These are phyloP conservation scores for Acacia melanoxylon DNA, from an alignment of 306 rosid species.

Conservation along the genomic window DNA sequence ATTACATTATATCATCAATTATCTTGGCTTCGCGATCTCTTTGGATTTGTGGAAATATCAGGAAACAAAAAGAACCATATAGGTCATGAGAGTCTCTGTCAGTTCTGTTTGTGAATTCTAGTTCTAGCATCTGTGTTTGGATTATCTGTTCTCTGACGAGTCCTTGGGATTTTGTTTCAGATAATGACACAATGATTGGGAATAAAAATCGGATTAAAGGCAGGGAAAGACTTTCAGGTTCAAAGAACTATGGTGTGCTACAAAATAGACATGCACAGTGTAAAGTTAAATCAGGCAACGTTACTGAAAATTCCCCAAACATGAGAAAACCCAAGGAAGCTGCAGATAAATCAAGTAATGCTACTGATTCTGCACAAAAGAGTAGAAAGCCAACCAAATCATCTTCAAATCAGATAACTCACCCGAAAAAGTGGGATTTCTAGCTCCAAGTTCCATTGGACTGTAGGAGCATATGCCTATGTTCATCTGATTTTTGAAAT, in stretches of 20 bases:
- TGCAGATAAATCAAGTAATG: constrained; percentile 19
- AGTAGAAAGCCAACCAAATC: constrained; percentile 32
- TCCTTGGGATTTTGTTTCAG: constrained; percentile 47
- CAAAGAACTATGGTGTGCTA: constrained; percentile 45
- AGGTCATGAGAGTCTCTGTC: background rate
- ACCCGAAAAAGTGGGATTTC: constrained; percentile 43
- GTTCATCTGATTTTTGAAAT: background rate
- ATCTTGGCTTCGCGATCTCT: background rate
- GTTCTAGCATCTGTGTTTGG: constrained; percentile 22
- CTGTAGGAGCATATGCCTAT: constrained; percentile 22
- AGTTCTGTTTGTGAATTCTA: constrained; percentile 19
- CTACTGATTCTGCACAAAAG: constrained; percentile 32
- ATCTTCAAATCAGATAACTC: constrained; percentile 45
- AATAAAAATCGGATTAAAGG: constrained; percentile 50
- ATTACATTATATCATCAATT: constrained; percentile 19
- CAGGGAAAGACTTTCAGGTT: constrained; percentile 39
- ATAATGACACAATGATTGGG: constrained; percentile 66
- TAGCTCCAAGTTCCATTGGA: constrained; percentile 28
- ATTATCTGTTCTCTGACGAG: background rate
- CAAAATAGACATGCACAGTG: constrained; percentile 52
- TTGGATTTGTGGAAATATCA: constrained; percentile 10
- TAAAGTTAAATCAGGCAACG: constrained; percentile 46
- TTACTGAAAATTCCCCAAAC: constrained; percentile 35
- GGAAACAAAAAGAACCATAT: background rate
- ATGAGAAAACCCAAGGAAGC: constrained; percentile 44